Evolutionary conservation across 495 filamentous ascomycete genomes (phyloP).

Genomic region (Penicillium robsamsonii): DNA sequence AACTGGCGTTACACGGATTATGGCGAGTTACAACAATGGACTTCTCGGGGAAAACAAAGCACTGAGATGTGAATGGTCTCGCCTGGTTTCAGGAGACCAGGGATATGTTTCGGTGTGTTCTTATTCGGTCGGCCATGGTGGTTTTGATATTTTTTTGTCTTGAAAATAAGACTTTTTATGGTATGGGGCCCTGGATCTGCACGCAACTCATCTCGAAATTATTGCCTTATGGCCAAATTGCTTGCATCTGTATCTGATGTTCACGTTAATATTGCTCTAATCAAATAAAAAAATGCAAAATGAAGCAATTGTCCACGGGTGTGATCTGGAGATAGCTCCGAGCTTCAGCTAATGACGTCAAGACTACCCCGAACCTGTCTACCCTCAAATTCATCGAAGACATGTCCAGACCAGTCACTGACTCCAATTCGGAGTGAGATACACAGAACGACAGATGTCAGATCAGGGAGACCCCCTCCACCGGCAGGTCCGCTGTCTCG

Average conservation of each 20-base stretch:
- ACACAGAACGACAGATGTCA: not conserved
- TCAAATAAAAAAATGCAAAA: not conserved
- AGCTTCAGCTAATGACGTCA: slow-evolving; percentile 5
- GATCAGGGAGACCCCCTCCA: not conserved
- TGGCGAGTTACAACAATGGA: not conserved
- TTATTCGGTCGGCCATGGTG: slow-evolving; percentile 1
- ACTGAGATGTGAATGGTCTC: not conserved
- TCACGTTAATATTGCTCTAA: not conserved
- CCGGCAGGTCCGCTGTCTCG: slow-evolving; percentile 16
- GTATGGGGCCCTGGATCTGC: not conserved
- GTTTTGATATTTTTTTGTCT: not conserved
- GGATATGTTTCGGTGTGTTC: not conserved
- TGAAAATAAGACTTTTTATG: not conserved
- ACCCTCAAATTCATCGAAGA: not conserved
- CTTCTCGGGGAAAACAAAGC: not conserved
- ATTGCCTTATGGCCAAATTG: not conserved
- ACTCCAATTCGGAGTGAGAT: not conserved
- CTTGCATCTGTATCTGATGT: not conserved
- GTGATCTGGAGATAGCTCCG: not conserved
- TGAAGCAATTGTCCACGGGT: not conserved
- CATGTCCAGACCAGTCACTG: not conserved
- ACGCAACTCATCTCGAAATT: not conserved
- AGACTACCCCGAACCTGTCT: not conserved
- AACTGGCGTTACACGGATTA: slow-evolving; percentile 5
- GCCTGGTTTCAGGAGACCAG: not conserved